Evolutionary conservation across 441 rosid genomes (phyloP).

Genomic region (Dalechampia spathulata): DNA sequence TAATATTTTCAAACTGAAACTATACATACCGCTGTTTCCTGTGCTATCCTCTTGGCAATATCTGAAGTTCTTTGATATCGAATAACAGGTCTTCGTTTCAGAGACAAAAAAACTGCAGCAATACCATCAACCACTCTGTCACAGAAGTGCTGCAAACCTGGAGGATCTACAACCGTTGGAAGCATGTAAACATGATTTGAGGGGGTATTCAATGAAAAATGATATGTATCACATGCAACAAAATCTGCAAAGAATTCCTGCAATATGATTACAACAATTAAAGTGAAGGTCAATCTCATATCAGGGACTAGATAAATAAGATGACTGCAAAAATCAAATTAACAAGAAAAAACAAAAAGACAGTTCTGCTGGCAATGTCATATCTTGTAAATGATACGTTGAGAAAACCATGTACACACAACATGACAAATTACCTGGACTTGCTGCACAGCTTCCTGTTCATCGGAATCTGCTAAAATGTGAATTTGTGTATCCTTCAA

Average conservation of each 20-base stretch:
- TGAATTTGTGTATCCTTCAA: constrained; percentile 97
- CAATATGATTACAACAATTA: constrained; percentile 10
- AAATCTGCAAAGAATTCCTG: constrained; percentile 98
- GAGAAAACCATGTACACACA: too few species aligned
- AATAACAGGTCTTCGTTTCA: constrained; percentile 88
- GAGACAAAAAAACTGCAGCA: constrained; percentile 70
- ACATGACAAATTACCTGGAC: constrained; percentile 55
- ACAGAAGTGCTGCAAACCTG: constrained; percentile 73
- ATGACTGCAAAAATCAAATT: too few species aligned
- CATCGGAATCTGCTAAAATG: constrained; percentile 93
- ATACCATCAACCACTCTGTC: constrained; percentile 88
- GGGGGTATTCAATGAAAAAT: constrained; percentile 74
- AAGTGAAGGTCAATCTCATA: too few species aligned
- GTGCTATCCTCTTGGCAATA: constrained; percentile 93
- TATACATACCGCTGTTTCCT: constrained; percentile 76
- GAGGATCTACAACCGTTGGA: constrained; percentile 92
- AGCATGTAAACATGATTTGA: constrained; percentile 80
- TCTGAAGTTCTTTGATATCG: constrained; percentile 94
- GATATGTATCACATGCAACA: constrained; percentile 77
- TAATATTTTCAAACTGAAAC: constrained; percentile 5
- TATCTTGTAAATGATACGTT: too few species aligned
- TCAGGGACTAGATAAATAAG: too few species aligned
- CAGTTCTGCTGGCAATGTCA: too few species aligned
- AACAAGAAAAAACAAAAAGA: too few species aligned
- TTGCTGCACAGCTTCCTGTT: constrained; percentile 84